phyloP scores from a whole-genome alignment of 2,329 filamentous ascomycete genomes.

The Ceratocystis variospora region DNA sequence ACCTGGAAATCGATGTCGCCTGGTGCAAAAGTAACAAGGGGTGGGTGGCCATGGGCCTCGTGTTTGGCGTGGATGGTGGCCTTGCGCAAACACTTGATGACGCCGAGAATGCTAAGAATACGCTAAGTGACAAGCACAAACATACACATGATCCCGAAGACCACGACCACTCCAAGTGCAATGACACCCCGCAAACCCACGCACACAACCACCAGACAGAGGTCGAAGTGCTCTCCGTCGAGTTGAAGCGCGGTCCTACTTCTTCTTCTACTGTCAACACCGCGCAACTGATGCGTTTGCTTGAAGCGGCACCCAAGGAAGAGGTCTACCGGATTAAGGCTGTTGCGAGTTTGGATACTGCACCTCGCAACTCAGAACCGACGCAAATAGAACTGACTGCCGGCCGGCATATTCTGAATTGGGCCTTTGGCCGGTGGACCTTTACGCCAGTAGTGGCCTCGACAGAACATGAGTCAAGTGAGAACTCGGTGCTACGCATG shows the following conservation, averaged over 20 bases:
- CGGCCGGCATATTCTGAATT: slow-evolving; percentile 81
- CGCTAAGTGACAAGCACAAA: slow-evolving; percentile 22
- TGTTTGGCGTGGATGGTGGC: slow-evolving; percentile 80
- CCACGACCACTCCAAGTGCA: slow-evolving; percentile 28
- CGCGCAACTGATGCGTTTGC: slow-evolving; percentile 50
- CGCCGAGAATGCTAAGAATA: slow-evolving; percentile 24
- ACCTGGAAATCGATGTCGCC: slow-evolving; percentile 65
- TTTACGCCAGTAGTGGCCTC: slow-evolving; percentile 48
- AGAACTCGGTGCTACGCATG: slow-evolving; percentile 49
- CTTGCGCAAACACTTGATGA: slow-evolving; percentile 46
- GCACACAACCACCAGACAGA: slow-evolving; percentile 59
- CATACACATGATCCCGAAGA: slow-evolving; percentile 25
- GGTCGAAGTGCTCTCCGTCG: slow-evolving; percentile 82
- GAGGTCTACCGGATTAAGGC: slow-evolving; percentile 94
- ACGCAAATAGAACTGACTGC: slow-evolving; percentile 27
- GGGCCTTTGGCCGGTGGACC: slow-evolving; percentile 94
- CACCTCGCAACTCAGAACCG: slow-evolving; percentile 39
- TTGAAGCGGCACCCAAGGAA: slow-evolving; percentile 69
- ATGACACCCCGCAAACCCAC: slow-evolving; percentile 29
- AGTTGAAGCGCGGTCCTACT: slow-evolving; percentile 36
- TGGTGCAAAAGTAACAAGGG: slow-evolving; percentile 78
- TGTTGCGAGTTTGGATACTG: slow-evolving; percentile 35
- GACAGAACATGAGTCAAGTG: slow-evolving; percentile 41
- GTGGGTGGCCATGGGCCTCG: slow-evolving; percentile 58
- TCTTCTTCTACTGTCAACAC: slow-evolving; percentile 35